A percentile compares a stretch with the other conserved stretches of the same genome.
Evolutionary conservation across 2,329 filamentous ascomycete genomes (phyloP).

Genomic region (Amylocarpus encephaloides): DNA sequence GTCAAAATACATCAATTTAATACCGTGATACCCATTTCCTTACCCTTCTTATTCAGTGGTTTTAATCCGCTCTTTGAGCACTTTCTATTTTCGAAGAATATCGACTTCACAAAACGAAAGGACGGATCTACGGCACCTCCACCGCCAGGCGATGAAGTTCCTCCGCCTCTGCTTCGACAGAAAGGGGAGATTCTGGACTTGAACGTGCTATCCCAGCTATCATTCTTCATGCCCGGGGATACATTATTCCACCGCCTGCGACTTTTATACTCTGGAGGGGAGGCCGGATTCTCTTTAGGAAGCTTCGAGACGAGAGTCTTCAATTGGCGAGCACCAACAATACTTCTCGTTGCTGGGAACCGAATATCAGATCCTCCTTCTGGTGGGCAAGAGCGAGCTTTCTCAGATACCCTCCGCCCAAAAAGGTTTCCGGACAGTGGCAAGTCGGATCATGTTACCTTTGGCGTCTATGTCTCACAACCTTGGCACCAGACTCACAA

Average conservation of each 20-base stretch:
- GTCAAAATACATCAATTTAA: constrained; percentile 58
- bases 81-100: constrained; percentile 67
- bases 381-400: constrained; percentile 47
- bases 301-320: constrained; percentile 70
- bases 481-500: constrained; percentile 66
- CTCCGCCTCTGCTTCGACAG: constrained; percentile 41
- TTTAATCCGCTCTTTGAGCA: constrained; percentile 66
- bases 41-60: constrained; percentile 62
- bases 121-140: constrained; percentile 18
- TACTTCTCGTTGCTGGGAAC: constrained; percentile 62
- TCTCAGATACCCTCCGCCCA: constrained; percentile 56
- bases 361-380: constrained; percentile 45
- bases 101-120: constrained; percentile 49
- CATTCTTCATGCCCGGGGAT: constrained; percentile 62
- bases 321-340: constrained; percentile 70
- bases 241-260: constrained; percentile 60
- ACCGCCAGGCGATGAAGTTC: constrained; percentile 15
- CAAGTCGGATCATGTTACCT: constrained; percentile 50
- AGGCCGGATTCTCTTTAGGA: constrained; percentile 70
- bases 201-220: constrained; percentile 62
- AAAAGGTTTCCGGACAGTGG: constrained; percentile 51
- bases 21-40: constrained; percentile 49
- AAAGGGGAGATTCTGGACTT: constrained; percentile 58
- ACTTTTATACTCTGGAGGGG: constrained; percentile 62
- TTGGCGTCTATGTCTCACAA: constrained; percentile 59